Conservation (phyloP, 148 eudicot genomes). For the Salicornia ramosissima region DNA sequence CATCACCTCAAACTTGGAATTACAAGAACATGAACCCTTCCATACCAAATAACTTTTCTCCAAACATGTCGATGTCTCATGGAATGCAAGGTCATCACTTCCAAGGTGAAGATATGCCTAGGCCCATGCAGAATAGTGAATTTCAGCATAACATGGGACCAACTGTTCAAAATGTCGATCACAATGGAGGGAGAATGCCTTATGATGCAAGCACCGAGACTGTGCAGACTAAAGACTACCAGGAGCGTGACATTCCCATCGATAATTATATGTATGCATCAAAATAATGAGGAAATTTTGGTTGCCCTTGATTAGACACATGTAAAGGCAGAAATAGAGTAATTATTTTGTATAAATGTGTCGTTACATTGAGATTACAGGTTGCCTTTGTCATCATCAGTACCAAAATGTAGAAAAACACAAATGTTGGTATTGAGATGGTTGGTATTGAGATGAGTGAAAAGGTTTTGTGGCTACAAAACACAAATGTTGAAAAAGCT, state of each 20-base stretch:
- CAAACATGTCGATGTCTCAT: background rate
- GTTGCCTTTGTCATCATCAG: background rate
- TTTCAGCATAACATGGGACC: background rate
- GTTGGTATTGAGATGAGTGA: too few species aligned
- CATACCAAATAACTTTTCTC: background rate
- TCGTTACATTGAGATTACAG: background rate
- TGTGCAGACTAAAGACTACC: constrained; percentile 9
- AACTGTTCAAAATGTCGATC: background rate
- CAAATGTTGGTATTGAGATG: too few species aligned
- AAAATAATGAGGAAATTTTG: background rate
- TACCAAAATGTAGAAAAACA: background rate
- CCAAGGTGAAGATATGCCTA: constrained; percentile 1
- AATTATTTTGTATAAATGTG: background rate
- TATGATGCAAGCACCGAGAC: background rate
- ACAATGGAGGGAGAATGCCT: background rate
- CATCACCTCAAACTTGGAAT: constrained; percentile 16
- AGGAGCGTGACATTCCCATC: constrained; percentile 12
- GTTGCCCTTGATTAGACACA: background rate
- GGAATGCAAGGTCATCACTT: background rate
- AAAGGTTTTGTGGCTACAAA: too few species aligned
- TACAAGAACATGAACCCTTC: background rate
- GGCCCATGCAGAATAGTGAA: background rate
- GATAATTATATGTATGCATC: constrained; percentile 10
- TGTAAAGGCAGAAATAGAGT: background rate
- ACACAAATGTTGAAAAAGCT: too few species aligned